phyloP scores from a whole-genome alignment of 768 basidiomycete genomes.

The Tephrocybe sp. region DNA sequence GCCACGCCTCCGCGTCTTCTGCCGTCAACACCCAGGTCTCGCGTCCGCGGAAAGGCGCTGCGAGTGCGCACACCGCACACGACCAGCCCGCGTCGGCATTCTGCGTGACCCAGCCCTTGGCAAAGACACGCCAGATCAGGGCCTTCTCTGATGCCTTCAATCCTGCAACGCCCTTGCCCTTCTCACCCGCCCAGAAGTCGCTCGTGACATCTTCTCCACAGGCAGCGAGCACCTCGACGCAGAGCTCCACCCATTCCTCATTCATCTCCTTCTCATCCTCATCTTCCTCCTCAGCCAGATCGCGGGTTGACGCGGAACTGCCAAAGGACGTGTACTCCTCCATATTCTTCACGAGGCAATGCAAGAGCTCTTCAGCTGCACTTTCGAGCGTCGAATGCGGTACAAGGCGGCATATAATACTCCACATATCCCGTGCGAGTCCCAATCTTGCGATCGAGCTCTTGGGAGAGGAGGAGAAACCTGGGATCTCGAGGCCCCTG shows the following conservation, averaged over 20 bases:
- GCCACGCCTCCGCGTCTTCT: constrained; percentile 62
- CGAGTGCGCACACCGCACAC: constrained; percentile 50
- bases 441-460: constrained; percentile 47
- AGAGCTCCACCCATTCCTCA: constrained; percentile 59
- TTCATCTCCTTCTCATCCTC: constrained; percentile 40
- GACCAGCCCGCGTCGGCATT: constrained; percentile 48
- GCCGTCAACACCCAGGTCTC: constrained; percentile 27
- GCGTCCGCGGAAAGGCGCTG: constrained; percentile 56
- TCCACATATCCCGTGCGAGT: constrained; percentile 61
- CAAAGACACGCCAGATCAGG: constrained; percentile 57
- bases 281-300: constrained; percentile 5
- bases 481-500: constrained; percentile 13
- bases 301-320: not conserved
- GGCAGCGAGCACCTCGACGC: constrained; percentile 50
- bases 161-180: constrained; percentile 22
- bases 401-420: constrained; percentile 40
- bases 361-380: constrained; percentile 47
- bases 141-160: constrained; percentile 44
- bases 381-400: constrained; percentile 39
- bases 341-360: constrained; percentile 48
- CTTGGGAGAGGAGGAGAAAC: constrained; percentile 4
- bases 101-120: constrained; percentile 54
- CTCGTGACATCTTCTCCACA: constrained; percentile 48
- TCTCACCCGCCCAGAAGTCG: constrained; percentile 49
- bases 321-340: constrained; percentile 38